Base-by-base conservation (phyloP, 23 red algal genomes). In the Cyanidiococcus yangmingshanensis region DNA sequence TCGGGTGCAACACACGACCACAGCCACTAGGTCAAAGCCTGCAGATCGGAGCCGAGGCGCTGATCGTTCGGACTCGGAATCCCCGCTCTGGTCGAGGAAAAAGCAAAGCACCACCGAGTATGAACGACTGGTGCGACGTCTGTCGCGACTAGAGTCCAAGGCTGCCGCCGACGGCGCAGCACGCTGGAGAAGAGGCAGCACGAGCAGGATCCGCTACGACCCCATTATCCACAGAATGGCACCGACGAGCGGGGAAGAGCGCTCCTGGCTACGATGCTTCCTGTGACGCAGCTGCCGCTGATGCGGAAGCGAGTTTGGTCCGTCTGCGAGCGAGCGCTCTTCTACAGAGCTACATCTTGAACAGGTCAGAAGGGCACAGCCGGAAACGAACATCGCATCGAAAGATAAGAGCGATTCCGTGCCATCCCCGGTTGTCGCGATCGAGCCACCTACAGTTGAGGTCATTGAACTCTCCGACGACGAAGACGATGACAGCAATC, bases 291-390 rank as follows among this genome's bases (percentile, higher is more conserved):
- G 45, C 7, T 21, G 21, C 12, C 7, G 45, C 21, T 21, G 7
- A 7, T 54, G 12, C 45, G 21, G 45, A 54, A 12, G 32, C 21
- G 7, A 71, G 63, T 12, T 29, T 71, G 12, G 63, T 35, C 12
- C 63, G 63, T 27, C 63, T 71, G 63, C 63, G 63, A 2, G 63
- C 63, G 7, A 71, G 63, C 32, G 63, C 63, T 27, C 16, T 29
- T 12, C 63, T 71, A 29, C 63, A 17, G 16, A 54, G 45, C 21
- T 54, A 7, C 45, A 15, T 15, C 45, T 21, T 54, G 45, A 21
- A 54, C 45, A n/a, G n/a, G n/a, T n/a, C n/a, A n/a, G n/a, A n/a
- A n/a, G n/a, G n/a, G n/a, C n/a, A n/a, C n/a, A n/a, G n/a, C n/a
- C n/a, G n/a, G n/a, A n/a, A n/a, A n/a, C n/a, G n/a, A n/a, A n/a